A percentile compares a stretch with the other conserved stretches of the same genome.
Evolutionary conservation across 768 basidiomycete species (phyloP).

Genomic region (Amanita pseudoporphyria): DNA sequence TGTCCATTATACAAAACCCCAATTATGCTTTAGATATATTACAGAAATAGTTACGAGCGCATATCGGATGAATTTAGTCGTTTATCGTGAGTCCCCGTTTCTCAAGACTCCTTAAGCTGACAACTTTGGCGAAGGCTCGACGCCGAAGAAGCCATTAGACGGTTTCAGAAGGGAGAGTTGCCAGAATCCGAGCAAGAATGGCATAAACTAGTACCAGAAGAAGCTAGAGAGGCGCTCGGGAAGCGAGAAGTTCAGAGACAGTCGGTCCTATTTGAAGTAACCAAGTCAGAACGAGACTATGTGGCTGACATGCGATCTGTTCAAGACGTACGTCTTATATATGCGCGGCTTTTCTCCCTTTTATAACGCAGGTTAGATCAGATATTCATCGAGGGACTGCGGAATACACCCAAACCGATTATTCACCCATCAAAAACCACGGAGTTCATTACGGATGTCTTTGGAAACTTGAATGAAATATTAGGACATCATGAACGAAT

Average conservation of each 20-base stretch:
- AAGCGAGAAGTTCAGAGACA: conserved; percentile 79
- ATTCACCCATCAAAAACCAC: conserved; percentile 44
- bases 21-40: not conserved
- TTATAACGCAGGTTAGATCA: conserved; percentile 17
- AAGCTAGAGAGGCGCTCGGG: conserved; percentile 60
- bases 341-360: not conserved
- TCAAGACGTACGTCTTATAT: conserved; percentile 39
- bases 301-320: conserved; percentile 69
- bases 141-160: conserved; percentile 51
- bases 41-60: not conserved
- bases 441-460: conserved; percentile 73
- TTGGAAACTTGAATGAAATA: conserved; percentile 72
- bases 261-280: conserved; percentile 79
- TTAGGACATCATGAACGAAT: conserved; percentile 57
- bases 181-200: conserved; percentile 68
- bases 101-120: conserved; percentile 25
- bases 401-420: conserved; percentile 52
- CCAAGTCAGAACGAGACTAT: conserved; percentile 86
- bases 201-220: conserved; percentile 69
- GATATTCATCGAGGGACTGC: conserved; percentile 68
- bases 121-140: conserved; percentile 13
- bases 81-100: conserved; percentile 9
- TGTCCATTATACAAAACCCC: not conserved
- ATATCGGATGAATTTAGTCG: not conserved
- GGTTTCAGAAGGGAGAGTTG: conserved; percentile 61